Conservation (phyloP, 2,329 filamentous ascomycete genomes). For the Tolypocladium tundrense region DNA sequence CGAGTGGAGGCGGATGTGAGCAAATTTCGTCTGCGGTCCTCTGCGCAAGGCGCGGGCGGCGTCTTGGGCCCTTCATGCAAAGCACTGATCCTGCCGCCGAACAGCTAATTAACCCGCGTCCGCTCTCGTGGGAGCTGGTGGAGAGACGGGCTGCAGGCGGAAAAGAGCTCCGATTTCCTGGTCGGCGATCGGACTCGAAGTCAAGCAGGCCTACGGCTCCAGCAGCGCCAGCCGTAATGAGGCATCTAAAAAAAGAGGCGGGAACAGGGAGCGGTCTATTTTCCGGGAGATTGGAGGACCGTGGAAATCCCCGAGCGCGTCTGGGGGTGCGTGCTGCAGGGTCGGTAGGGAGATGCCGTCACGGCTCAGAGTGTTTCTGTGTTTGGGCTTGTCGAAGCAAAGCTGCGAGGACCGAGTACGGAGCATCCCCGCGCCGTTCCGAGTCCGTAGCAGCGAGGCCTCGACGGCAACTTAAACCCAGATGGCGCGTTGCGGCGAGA, state of each 20-base stretch:
- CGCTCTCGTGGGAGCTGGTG: background rate
- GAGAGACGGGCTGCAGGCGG: background rate
- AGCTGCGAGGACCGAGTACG: background rate
- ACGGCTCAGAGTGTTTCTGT: background rate
- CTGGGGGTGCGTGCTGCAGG: background rate
- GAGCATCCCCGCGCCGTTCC: background rate
- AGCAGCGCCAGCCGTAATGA: background rate
- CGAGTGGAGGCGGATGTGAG: background rate
- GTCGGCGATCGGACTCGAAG: background rate
- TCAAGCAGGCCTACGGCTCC: background rate
- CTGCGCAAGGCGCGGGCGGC: background rate
- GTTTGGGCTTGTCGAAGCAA: too few relatives aligned
- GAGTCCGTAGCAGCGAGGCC: background rate
- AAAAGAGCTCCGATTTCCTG: background rate
- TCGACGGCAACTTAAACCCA: background rate
- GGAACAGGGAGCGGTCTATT: background rate
- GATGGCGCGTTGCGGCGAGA: background rate
- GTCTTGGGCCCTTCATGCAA: background rate
- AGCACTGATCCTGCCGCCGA: background rate
- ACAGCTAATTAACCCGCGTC: background rate
- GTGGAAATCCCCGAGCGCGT: background rate
- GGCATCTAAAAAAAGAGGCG: slow-evolving; percentile 1
- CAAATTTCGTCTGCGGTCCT: background rate
- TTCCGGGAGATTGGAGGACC: slow-evolving; percentile 1
- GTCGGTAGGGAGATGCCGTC: background rate